These are phyloP conservation scores for Penicillium sp. DNA, from an alignment of 2,329 filamentous ascomycete genomes.

Conservation along the genomic window DNA sequence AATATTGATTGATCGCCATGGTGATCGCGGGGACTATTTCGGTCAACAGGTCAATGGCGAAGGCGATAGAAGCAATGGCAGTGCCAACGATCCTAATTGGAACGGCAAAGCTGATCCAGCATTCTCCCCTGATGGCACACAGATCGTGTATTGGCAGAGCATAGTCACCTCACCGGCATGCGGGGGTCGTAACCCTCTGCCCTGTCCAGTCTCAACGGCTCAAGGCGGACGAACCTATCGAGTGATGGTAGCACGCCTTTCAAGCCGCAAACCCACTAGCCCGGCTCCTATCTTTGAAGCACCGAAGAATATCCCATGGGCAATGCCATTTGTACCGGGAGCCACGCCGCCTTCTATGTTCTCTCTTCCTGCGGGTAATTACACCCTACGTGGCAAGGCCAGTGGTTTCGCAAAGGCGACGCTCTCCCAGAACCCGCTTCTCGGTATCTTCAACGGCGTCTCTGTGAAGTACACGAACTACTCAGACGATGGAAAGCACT, in stretches of 20 bases:
- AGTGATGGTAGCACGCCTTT: conserved; percentile 47
- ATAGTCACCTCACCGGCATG: conserved; percentile 45
- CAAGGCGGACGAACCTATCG: conserved; percentile 42
- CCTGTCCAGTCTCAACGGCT: conserved; percentile 44
- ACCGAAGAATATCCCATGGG: conserved; percentile 24
- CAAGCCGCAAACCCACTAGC: conserved; percentile 31
- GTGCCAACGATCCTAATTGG: conserved; percentile 51
- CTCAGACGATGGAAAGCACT: conserved; percentile 38
- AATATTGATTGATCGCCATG: conserved; percentile 46
- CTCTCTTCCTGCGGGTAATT: conserved; percentile 10
- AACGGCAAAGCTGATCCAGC: conserved; percentile 50
- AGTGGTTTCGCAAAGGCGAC: conserved; percentile 14
- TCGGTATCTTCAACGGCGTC: conserved; percentile 26
- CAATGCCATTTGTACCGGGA: conserved; percentile 11
- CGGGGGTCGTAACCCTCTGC: conserved; percentile 47
- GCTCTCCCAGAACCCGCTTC: not conserved
- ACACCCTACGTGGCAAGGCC: conserved; percentile 16
- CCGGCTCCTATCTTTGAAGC: conserved; percentile 25
- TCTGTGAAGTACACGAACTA: conserved; percentile 40
- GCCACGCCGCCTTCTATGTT: conserved; percentile 1
- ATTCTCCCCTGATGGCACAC: conserved; percentile 41
- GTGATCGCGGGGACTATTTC: conserved; percentile 49
- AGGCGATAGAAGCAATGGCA: conserved; percentile 36
- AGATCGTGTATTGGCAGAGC: conserved; percentile 48
- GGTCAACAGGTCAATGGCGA: conserved; percentile 48